These are phyloP conservation scores for Mycena filopes DNA, from an alignment of 768 basidiomycete species.

Conservation along the genomic window DNA sequence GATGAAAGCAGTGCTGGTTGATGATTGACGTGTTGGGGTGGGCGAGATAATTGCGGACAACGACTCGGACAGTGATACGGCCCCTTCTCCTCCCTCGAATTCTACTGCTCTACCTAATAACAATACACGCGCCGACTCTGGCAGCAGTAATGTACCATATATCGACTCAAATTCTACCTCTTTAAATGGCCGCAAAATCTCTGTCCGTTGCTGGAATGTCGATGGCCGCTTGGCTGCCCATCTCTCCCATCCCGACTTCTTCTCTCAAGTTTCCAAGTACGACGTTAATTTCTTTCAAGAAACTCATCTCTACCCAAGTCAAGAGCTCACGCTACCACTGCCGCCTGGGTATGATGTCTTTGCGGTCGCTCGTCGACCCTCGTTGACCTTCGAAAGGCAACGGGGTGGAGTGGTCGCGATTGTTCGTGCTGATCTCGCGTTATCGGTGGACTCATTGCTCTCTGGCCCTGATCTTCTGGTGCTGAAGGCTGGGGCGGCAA, in stretches of 20 bases:
- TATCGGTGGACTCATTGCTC: neutral
- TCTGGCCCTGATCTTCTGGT: conserved; percentile 2
- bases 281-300: too few relatives aligned
- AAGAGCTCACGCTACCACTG: neutral
- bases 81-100: too few relatives aligned
- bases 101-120: too few relatives aligned
- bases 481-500: neutral
- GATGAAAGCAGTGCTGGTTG: too few relatives aligned
- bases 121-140: too few relatives aligned
- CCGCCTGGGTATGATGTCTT: neutral
- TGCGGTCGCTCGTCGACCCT: neutral
- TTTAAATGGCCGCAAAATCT: neutral
- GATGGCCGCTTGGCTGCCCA: neutral
- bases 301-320: neutral
- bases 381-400: neutral
- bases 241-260: neutral
- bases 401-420: neutral
- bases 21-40: too few relatives aligned
- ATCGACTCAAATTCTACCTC: neutral
- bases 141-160: too few relatives aligned
- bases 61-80: too few relatives aligned
- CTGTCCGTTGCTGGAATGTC: conserved; percentile 1
- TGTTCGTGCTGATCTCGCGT: neutral
- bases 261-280: neutral
- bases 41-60: too few relatives aligned